Evolutionary conservation across 1,284 basidiomycete species (phyloP), one percentile per base, ranked within the genome.

Genomic region (Puccinia coronata): DNA sequence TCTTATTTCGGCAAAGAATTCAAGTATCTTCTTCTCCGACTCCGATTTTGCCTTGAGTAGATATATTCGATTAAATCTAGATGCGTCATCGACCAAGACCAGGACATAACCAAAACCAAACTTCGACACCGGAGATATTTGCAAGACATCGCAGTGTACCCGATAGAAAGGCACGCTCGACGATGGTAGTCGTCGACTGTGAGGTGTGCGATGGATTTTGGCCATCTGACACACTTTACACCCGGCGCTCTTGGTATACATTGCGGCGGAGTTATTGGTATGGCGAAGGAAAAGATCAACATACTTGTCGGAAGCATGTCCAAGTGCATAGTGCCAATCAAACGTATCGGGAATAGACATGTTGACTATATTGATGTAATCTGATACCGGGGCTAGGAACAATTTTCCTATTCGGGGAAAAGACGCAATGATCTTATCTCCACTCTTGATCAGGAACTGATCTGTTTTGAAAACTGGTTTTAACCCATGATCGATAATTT

Each of bases 261-360:
- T 8, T 2, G 2, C 16, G 23, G 25, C 47, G 3, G 31, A 4
- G 25, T 70, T 6, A 34, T 70, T 70, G 28, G 67, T 12, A 34
- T 36, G 23, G n/a, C n/a, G n/a, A n/a, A 9, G 18, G 39, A 73
- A 57, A 4, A 28, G 34, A 4, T 55, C 49, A 28, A 73, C 43
- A 39, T 73, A 57, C 25, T 36, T 25, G 23, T 73, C 31, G 2
- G 51, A 73, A 2, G 71, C 28, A 57, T 57, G 71, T 5, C 71
- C 71, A 36, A 73, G 51, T 14, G 51, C 31, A 31, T 31, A 55
- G 18, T 73, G 49, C 71, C 71, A 73, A 14, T 73, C 71, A 65
- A 65, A 65, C 14, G 39, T 9, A 9, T 1, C 12, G 6, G 61
- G 61, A 6, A 65, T 41, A 23, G 1, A 41, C 43, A 51, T 49